Conservation (phyloP, 2,329 filamentous ascomycete genomes). For the Hypoxylon sp. region DNA sequence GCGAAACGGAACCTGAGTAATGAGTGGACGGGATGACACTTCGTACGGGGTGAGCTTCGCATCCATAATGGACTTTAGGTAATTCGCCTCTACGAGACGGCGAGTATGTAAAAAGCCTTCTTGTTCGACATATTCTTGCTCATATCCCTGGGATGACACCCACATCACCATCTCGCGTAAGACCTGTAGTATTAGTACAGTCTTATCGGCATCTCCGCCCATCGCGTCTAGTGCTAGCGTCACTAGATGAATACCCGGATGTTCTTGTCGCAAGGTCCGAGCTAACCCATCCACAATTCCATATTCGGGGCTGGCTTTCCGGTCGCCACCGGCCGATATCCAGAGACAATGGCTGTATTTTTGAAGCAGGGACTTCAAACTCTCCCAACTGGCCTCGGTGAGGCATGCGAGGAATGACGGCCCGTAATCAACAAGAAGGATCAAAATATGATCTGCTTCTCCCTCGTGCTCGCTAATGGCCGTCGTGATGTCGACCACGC, state of each 20-base stretch:
- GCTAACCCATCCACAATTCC: conserved; percentile 25
- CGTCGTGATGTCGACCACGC: too few relatives aligned
- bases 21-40: neutral
- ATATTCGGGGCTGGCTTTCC: neutral
- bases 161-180: neutral
- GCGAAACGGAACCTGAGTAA: neutral
- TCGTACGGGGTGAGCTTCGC: conserved; percentile 10
- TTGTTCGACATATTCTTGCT: conserved; percentile 38
- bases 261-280: conserved; percentile 31
- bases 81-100: conserved; percentile 28
- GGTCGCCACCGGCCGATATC: conserved; percentile 7
- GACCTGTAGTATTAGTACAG: neutral
- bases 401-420: neutral
- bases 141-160: conserved; percentile 19
- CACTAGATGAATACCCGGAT: conserved; percentile 26
- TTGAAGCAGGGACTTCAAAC: neutral
- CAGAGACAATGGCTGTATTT: conserved; percentile 8
- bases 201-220: neutral
- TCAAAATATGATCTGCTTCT: too few relatives aligned
- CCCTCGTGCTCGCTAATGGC: neutral
- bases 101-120: conserved; percentile 28
- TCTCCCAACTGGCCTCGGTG: neutral
- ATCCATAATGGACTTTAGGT: conserved; percentile 14
- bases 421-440: conserved; percentile 6
- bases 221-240: conserved; percentile 23